These are phyloP conservation scores for Pontederia crassipes DNA, from an alignment of 176 grass and related monocot species.

Conservation along the genomic window DNA sequence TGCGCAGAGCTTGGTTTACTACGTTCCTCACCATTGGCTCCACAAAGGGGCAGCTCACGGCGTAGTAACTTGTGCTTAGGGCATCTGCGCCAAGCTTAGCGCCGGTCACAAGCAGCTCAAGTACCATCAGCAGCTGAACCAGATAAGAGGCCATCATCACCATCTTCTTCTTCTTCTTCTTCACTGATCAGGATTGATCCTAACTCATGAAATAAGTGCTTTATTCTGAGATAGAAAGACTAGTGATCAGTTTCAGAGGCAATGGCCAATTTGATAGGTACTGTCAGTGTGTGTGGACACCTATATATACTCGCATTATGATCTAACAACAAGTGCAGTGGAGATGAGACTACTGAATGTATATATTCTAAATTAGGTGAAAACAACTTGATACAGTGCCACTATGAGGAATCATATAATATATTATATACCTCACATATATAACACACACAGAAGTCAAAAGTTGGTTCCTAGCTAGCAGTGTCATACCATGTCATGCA, in stretches of 20 bases:
- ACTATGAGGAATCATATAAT: not conserved
- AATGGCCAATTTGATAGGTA: no score
- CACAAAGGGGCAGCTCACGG: constrained; percentile 67
- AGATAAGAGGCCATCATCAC: constrained; percentile 21
- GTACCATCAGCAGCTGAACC: constrained; percentile 27
- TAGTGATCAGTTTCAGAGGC: not conserved
- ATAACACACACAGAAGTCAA: not conserved
- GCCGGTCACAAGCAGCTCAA: constrained; percentile 25
- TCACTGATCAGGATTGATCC: not conserved
- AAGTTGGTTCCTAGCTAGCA: not conserved
- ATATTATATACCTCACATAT: no score
- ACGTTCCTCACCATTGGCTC: constrained; percentile 43
- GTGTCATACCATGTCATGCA: constrained; percentile 17
- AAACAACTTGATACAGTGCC: not conserved
- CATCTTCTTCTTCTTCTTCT: not conserved
- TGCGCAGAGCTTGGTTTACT: constrained; percentile 34
- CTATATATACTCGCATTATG: constrained; percentile 43
- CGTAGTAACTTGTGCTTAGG: constrained; percentile 64
- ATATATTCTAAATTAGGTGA: not conserved
- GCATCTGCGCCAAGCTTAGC: constrained; percentile 24
- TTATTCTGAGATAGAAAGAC: constrained; percentile 13
- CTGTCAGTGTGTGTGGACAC: no score
- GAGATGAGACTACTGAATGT: not conserved
- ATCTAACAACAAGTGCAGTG: not conserved
- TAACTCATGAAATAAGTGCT: not conserved